Evolutionary conservation across 2,329 filamentous ascomycete species (phyloP).

Genomic region (Penicillium sp.): DNA sequence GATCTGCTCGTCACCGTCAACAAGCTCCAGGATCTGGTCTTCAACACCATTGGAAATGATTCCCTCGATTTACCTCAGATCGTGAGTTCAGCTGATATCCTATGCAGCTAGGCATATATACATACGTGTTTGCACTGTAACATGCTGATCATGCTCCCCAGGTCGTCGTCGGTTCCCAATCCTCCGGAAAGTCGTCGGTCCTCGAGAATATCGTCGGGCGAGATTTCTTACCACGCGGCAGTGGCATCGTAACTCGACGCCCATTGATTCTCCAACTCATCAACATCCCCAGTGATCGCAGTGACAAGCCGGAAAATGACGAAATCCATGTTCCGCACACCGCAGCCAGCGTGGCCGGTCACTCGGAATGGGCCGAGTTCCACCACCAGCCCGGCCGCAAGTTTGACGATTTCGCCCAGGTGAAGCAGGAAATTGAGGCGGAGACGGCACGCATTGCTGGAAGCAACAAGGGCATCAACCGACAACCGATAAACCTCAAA

Average conservation of each 20-base stretch:
- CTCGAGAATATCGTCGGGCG: constrained; percentile 98
- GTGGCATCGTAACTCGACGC: constrained; percentile 92
- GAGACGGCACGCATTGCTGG: constrained; percentile 94
- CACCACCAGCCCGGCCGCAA: constrained; percentile 88
- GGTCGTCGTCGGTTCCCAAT: constrained; percentile 98
- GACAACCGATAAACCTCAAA: constrained; percentile 96
- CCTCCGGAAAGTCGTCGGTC: constrained; percentile 96
- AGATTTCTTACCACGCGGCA: constrained; percentile 94
- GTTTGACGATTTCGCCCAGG: constrained; percentile 89
- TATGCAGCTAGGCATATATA: no score
- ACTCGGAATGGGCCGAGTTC: constrained; percentile 89
- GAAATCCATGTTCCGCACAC: constrained; percentile 73
- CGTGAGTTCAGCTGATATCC: constrained; percentile 68
- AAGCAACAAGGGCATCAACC: constrained; percentile 97
- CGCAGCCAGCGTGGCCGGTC: constrained; percentile 70
- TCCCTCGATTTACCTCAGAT: constrained; percentile 97
- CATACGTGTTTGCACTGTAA: no score
- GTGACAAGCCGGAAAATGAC: constrained; percentile 70
- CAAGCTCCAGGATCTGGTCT: constrained; percentile 97
- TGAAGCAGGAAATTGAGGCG: constrained; percentile 95
- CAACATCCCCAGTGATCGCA: constrained; percentile 79
- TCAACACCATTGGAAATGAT: constrained; percentile 99
- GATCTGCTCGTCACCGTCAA: constrained; percentile 95
- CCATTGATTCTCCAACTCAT: constrained; percentile 97
- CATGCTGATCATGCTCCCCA: no score